Conservation (phyloP, 495 filamentous ascomycete genomes). For the Hypoxylon trugodes region DNA sequence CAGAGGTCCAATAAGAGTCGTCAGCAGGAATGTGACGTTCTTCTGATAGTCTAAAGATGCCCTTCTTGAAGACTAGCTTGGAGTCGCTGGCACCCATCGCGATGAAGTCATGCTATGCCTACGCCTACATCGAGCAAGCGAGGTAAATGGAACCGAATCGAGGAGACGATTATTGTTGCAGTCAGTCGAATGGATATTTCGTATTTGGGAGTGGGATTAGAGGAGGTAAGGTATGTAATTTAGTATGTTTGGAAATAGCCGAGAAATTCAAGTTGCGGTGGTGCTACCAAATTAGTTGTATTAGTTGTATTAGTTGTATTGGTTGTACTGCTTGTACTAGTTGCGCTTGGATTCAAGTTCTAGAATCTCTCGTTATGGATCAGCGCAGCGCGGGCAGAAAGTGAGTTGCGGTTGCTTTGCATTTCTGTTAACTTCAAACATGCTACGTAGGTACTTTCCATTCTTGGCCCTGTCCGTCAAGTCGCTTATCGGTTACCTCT, state of each 20-base stretch:
- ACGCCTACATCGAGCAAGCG: slow-evolving; percentile 38
- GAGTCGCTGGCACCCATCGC: slow-evolving; percentile 98
- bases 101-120: slow-evolving; percentile 41
- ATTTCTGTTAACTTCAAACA: slow-evolving; percentile 20
- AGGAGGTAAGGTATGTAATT: too few species aligned
- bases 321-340: not conserved
- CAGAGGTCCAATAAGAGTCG: slow-evolving; percentile 93
- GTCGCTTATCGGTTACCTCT: not conserved
- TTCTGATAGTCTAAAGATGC: slow-evolving; percentile 96
- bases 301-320: not conserved
- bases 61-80: slow-evolving; percentile 98
- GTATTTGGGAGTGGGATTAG: too few species aligned
- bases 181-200: not conserved
- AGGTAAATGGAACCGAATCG: slow-evolving; percentile 14
- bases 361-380: slow-evolving; percentile 13
- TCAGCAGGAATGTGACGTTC: slow-evolving; percentile 85
- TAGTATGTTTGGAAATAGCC: not conserved
- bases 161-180: not conserved
- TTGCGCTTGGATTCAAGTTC: not conserved
- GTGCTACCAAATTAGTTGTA: not conserved
- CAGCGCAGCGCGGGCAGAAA: not conserved
- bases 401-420: not conserved
- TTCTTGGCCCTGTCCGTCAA: not conserved
- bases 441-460: not conserved
- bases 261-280: not conserved